phyloP scores from a whole-genome alignment of 345 rosid genomes.

The Eucalyptus polyanthemos region DNA sequence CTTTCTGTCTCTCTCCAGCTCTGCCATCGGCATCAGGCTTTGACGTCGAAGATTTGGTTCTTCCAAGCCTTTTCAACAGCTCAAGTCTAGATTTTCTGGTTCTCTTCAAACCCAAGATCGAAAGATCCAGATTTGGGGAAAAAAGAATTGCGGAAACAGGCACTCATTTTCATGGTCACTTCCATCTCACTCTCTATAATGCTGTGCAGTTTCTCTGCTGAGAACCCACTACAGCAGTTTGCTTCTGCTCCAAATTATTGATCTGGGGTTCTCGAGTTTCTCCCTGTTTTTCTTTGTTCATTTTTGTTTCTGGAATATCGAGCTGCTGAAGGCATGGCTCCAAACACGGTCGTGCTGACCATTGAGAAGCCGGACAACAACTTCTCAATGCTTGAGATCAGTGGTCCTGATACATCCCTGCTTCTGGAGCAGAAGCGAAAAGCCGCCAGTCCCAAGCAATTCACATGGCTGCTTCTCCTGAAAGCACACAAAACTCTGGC shows the following conservation, averaged over 20 bases:
- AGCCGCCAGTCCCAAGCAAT: conserved; percentile 59
- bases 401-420: conserved; percentile 45
- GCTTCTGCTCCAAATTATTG: neutral
- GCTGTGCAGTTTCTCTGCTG: neutral
- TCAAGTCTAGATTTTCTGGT: neutral
- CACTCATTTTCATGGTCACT: neutral
- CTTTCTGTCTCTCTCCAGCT: neutral
- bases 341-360: conserved; percentile 65
- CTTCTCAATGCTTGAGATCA: conserved; percentile 47
- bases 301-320: neutral
- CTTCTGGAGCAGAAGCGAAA: conserved; percentile 52
- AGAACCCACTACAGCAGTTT: neutral
- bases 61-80: neutral
- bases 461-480: conserved; percentile 70
- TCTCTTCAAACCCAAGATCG: conserved; percentile 2
- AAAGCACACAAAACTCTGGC: conserved; percentile 49
- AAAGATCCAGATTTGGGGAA: neutral
- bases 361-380: conserved; percentile 58
- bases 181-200: neutral
- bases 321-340: conserved; percentile 45
- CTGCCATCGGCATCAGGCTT: neutral
- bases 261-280: conserved; percentile 6
- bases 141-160: neutral
- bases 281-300: neutral
- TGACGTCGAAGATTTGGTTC: neutral